Conservation (phyloP, 768 basidiomycete genomes). For the Termitomyces sp. region DNA sequence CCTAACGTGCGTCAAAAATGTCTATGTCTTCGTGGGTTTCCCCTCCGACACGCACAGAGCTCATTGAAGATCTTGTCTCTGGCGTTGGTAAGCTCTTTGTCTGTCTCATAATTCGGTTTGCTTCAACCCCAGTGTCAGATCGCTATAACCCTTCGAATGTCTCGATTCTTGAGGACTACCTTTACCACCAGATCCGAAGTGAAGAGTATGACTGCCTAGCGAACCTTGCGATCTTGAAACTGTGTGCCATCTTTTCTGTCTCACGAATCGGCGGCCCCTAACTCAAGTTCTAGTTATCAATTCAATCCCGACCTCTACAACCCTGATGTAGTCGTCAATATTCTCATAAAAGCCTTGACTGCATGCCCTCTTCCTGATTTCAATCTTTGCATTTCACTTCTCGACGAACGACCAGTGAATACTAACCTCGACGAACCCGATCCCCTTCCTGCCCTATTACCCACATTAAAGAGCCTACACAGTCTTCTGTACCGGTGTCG, state of each 20-base stretch:
- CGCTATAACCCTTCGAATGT: constrained; percentile 97
- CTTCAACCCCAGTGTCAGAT: constrained; percentile 42
- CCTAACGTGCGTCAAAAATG: constrained; percentile 26
- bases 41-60: constrained; percentile 74
- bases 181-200: constrained; percentile 88
- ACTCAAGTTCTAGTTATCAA: constrained; percentile 64
- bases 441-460: constrained; percentile 67
- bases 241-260: constrained; percentile 43
- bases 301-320: constrained; percentile 94
- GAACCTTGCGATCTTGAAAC: constrained; percentile 90
- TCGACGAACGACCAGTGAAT: constrained; percentile 64
- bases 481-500: constrained; percentile 76
- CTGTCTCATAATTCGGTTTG: background rate
- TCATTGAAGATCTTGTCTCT: constrained; percentile 88
- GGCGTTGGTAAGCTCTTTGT: constrained; percentile 66
- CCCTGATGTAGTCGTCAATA: constrained; percentile 88
- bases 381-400: constrained; percentile 88
- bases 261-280: background rate
- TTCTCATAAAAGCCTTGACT: constrained; percentile 88
- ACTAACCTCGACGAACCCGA: constrained; percentile 71
- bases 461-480: constrained; percentile 61
- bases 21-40: constrained; percentile 68
- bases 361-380: constrained; percentile 88
- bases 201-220: constrained; percentile 93
- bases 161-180: constrained; percentile 90